phyloP scores from a whole-genome alignment of 179 eudicot genomes.

The Kewa caespitosa region DNA sequence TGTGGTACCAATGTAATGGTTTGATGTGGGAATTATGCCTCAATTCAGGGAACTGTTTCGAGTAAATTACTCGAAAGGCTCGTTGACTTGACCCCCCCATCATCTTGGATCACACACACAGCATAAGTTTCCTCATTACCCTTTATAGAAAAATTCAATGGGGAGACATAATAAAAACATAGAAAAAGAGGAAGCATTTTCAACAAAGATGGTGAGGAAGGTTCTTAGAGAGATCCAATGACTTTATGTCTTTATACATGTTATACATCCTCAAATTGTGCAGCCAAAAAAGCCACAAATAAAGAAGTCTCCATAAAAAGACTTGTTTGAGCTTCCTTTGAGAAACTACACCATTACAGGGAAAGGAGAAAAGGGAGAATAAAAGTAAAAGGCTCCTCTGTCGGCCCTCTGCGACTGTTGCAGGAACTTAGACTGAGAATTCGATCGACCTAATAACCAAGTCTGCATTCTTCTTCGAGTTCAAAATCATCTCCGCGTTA shows the following conservation, averaged over 20 bases:
- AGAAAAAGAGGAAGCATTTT: background rate
- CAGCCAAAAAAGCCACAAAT: background rate
- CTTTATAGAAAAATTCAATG: conserved; percentile 20
- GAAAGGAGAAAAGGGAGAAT: too few species aligned
- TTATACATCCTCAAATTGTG: background rate
- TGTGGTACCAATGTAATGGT: conserved; percentile 1
- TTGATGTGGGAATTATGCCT: conserved; percentile 6
- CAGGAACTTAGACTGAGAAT: conserved; percentile 27
- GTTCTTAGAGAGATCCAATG: conserved; percentile 18
- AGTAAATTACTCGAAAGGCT: conserved; percentile 13
- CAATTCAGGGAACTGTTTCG: conserved; percentile 16
- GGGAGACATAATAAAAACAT: background rate
- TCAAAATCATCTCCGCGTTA: conserved; percentile 83
- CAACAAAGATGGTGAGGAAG: background rate
- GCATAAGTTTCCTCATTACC: conserved; percentile 1
- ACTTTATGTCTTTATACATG: background rate
- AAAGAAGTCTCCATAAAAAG: background rate
- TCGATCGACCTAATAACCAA: conserved; percentile 71
- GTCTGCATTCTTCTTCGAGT: conserved; percentile 85
- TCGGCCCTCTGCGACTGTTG: background rate
- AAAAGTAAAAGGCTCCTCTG: too few species aligned
- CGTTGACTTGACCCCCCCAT: conserved; percentile 11
- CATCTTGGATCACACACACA: conserved; percentile 29
- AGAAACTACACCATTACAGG: too few species aligned
- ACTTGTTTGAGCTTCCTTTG: background rate